Evolutionary conservation across 805 yeast species (phyloP).

Genomic region (Candida patagonica): DNA sequence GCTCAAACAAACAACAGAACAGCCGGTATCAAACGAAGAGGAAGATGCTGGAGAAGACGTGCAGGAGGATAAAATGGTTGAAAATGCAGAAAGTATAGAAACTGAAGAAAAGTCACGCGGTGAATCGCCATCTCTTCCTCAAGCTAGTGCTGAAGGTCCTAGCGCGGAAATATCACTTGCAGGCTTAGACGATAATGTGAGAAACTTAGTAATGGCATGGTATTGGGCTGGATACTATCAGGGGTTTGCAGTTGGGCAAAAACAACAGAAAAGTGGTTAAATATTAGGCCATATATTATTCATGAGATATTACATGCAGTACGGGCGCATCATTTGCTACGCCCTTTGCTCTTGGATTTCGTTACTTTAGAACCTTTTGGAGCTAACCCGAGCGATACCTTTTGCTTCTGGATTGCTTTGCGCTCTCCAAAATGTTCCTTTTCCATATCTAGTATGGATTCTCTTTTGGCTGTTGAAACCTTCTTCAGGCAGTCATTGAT

Average conservation of each 20-base stretch:
- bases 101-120: slow-evolving; percentile 2
- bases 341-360: neutral
- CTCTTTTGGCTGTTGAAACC: slow-evolving; percentile 78
- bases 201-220: slow-evolving; percentile 21
- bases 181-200: slow-evolving; percentile 15
- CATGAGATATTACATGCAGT: neutral
- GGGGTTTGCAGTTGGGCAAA: slow-evolving; percentile 16
- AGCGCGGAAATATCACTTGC: slow-evolving; percentile 7
- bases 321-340: neutral
- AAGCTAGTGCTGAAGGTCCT: neutral
- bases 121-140: neutral
- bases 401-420: slow-evolving; percentile 41
- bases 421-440: slow-evolving; percentile 79
- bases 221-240: slow-evolving; percentile 25
- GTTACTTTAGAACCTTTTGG: neutral
- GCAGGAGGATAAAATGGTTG: neutral
- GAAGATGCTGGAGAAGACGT: neutral
- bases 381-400: slow-evolving; percentile 16
- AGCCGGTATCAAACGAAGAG: neutral
- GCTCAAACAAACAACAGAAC: neutral
- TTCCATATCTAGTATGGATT: slow-evolving; percentile 90
- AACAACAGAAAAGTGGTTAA: neutral
- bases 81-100: neutral
- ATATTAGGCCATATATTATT: neutral
- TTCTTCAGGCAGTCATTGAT: slow-evolving; percentile 61